phyloP scores from a whole-genome alignment of 768 basidiomycete species.

The Xerocomellus amylosporus region DNA sequence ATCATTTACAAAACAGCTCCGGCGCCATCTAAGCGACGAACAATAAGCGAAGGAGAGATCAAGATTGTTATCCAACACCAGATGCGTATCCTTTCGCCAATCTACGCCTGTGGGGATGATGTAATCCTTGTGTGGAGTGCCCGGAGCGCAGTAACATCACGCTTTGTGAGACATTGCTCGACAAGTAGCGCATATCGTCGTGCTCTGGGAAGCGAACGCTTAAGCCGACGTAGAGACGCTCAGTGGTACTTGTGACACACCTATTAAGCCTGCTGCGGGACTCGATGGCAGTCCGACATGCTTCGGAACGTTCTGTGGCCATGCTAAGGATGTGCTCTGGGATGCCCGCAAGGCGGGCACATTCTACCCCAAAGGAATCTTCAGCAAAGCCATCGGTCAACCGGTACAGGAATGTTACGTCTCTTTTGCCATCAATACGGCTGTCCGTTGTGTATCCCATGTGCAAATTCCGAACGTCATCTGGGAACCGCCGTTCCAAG shows the following conservation, averaged over 20 bases:
- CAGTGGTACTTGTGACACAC: slow-evolving; percentile 32
- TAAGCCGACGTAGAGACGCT: background rate
- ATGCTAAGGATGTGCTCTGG: slow-evolving; percentile 63
- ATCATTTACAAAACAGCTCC: too few relatives aligned
- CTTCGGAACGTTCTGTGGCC: slow-evolving; percentile 55
- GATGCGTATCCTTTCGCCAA: background rate
- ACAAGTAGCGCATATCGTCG: slow-evolving; percentile 30
- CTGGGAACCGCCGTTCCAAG: slow-evolving; percentile 56
- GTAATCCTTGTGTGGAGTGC: slow-evolving; percentile 19
- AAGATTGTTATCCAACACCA: too few relatives aligned
- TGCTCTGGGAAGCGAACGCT: slow-evolving; percentile 14
- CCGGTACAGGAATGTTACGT: slow-evolving; percentile 85
- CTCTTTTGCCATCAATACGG: slow-evolving; percentile 67
- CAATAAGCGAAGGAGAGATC: too few relatives aligned
- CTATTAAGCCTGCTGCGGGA: slow-evolving; percentile 48
- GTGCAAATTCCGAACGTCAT: slow-evolving; percentile 71
- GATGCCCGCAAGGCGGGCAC: slow-evolving; percentile 82
- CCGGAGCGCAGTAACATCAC: slow-evolving; percentile 18
- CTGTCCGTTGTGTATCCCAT: slow-evolving; percentile 78
- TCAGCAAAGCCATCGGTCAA: slow-evolving; percentile 69
- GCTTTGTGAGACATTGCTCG: slow-evolving; percentile 23
- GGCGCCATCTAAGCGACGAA: too few relatives aligned
- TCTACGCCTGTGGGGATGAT: slow-evolving; percentile 8
- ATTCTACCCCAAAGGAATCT: slow-evolving; percentile 92
- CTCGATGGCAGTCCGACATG: slow-evolving; percentile 54